These are phyloP conservation scores for Trichoderma sp. DNA, from an alignment of 2,329 filamentous ascomycete genomes.

Conservation along the genomic window DNA sequence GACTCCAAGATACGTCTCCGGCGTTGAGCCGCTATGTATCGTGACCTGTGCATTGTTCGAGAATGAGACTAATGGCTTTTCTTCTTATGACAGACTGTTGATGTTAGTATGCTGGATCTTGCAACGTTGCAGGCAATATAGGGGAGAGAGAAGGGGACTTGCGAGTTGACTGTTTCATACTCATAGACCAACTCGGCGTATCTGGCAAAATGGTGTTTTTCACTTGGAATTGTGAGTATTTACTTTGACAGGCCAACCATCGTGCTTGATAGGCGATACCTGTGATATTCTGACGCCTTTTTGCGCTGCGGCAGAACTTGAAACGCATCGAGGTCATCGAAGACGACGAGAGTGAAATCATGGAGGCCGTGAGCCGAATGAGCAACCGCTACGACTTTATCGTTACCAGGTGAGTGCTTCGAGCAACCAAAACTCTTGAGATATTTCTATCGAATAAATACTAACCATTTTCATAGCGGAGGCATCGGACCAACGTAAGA, in stretches of 20 bases:
- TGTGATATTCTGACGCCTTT: not conserved
- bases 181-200: conserved; percentile 65
- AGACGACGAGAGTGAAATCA: conserved; percentile 88
- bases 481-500: conserved; percentile 92
- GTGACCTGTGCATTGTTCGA: not conserved
- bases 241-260: not conserved
- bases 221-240: conserved; percentile 58
- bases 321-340: conserved; percentile 91
- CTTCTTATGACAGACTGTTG: conserved; percentile 41
- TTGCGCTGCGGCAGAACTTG: conserved; percentile 55
- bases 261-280: not conserved
- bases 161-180: conserved; percentile 30
- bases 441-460: not conserved
- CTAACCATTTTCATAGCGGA: conserved; percentile 55
- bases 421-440: not conserved
- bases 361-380: conserved; percentile 86
- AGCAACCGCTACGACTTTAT: conserved; percentile 90
- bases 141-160: not conserved
- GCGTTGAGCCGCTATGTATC: not conserved
- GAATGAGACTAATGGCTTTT: conserved; percentile 26
- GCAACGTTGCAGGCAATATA: not conserved
- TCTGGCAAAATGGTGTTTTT: conserved; percentile 68
- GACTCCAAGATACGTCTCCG: not conserved
- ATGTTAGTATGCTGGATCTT: conserved; percentile 36
- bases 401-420: conserved; percentile 68